Percentiles rank a stretch among this genome's conserved stretches.
Conservation (phyloP, 2,329 filamentous ascomycete species). For the Scolecobasidium constrictum region DNA sequence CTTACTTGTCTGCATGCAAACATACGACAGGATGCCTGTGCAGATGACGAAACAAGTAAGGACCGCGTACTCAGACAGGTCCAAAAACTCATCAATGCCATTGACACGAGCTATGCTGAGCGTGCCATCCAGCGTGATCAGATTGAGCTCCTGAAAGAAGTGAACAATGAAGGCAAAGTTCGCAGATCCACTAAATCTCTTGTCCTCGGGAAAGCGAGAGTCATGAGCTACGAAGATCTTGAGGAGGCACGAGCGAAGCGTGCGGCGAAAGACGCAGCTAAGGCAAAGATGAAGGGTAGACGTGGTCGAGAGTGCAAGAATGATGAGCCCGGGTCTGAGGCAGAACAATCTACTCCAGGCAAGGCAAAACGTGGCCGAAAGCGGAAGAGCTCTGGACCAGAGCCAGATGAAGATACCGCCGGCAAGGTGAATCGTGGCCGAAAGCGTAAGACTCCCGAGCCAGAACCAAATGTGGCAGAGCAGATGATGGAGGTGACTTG, state of each 20-base stretch:
- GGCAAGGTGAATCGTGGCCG: constrained; percentile 10
- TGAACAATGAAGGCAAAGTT: constrained; percentile 18
- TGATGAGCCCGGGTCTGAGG: constrained; percentile 5
- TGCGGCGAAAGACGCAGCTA: constrained; percentile 13
- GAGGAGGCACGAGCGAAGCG: constrained; percentile 13
- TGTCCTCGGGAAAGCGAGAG: constrained; percentile 16
- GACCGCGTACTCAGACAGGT: constrained; percentile 10
- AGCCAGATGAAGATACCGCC: no score
- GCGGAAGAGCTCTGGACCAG: constrained; percentile 8
- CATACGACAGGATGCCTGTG: constrained; percentile 13
- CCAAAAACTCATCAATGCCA: constrained; percentile 12
- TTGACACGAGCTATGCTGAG: constrained; percentile 14
- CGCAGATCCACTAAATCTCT: constrained; percentile 15
- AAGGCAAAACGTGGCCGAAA: constrained; percentile 11
- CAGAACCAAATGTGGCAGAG: constrained; percentile 1
- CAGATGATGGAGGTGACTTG: not conserved
- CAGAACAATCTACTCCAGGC: not conserved
- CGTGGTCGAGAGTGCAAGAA: constrained; percentile 5
- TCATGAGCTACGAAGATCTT: constrained; percentile 18
- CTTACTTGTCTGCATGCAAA: constrained; percentile 14
- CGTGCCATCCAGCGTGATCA: constrained; percentile 15
- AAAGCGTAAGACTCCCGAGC: constrained; percentile 9
- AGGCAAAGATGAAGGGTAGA: constrained; percentile 18
- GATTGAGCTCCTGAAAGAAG: constrained; percentile 16
- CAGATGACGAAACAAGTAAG: constrained; percentile 13